Evolutionary conservation across 75 land plant genomes (phyloP).

Genomic region (Cunninghamia lanceolata): DNA sequence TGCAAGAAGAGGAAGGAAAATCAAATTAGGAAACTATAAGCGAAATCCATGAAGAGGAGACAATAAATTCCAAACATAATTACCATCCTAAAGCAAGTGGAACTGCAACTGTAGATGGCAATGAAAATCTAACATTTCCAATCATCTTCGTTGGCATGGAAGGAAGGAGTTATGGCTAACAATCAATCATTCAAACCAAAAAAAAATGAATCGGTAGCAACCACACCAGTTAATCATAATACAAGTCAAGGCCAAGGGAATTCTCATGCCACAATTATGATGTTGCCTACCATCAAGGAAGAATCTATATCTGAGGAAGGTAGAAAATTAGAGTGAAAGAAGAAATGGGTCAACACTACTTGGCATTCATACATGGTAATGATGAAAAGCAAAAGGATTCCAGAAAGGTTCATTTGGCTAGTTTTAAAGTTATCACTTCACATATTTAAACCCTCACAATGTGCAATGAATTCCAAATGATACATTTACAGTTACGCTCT

Average conservation of each 20-base stretch:
- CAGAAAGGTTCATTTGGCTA: no score
- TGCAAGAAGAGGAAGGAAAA: constrained; percentile 6
- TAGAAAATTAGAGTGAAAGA: not conserved
- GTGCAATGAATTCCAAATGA: no score
- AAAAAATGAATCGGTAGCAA: not conserved
- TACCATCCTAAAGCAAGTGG: not conserved
- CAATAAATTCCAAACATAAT: not conserved
- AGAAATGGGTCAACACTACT: not conserved
- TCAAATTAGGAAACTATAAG: constrained; percentile 7
- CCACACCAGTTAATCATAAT: not conserved
- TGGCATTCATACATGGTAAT: not conserved
- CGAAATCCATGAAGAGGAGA: not conserved
- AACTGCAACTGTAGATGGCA: no score
- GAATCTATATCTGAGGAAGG: constrained; percentile 12
- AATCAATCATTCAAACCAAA: not conserved
- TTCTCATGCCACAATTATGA: not conserved
- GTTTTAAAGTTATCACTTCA: no score
- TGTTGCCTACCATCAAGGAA: constrained; percentile 12
- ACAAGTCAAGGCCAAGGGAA: constrained; percentile 5
- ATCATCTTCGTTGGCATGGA: no score
- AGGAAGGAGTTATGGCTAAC: not conserved
- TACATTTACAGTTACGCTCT: no score
- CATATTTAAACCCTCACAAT: no score
- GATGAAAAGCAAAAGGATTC: constrained; percentile 6
- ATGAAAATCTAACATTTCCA: no score